These are phyloP conservation scores for Pyronema omphalodes DNA, from an alignment of 495 filamentous ascomycete species.

Conservation along the genomic window DNA sequence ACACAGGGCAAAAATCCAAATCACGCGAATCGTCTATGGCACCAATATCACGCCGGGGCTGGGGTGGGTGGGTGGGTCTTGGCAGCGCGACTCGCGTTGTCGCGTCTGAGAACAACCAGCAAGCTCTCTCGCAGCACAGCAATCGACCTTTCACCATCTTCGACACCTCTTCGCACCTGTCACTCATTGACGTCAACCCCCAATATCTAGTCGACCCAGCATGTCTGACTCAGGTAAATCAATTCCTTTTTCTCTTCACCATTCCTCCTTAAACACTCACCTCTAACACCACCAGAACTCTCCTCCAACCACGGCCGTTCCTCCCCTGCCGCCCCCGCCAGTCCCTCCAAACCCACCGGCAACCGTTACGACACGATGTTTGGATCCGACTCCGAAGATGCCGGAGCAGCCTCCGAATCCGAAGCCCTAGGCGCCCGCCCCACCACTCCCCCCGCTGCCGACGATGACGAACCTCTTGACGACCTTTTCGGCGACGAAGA, in stretches of 20 bases:
- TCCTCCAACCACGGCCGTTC: background rate
- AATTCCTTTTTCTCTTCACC: background rate
- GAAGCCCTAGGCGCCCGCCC: conserved; percentile 3
- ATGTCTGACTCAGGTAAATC: background rate
- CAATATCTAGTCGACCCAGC: background rate
- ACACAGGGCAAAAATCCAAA: too few relatives aligned
- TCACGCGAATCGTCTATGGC: too few relatives aligned
- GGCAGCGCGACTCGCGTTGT: too few relatives aligned
- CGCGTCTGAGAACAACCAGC: too few relatives aligned
- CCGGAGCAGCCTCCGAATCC: background rate
- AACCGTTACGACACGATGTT: conserved; percentile 25
- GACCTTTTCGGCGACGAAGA: conserved; percentile 27
- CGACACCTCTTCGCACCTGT: too few relatives aligned
- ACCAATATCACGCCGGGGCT: too few relatives aligned
- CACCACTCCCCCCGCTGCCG: conserved; percentile 9
- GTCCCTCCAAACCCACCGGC: conserved; percentile 19
- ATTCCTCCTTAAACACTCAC: background rate
- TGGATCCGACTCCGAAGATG: conserved; percentile 20
- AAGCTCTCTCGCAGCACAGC: too few relatives aligned
- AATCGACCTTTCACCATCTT: too few relatives aligned
- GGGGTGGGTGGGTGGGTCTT: too few relatives aligned
- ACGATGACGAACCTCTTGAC: conserved; percentile 26
- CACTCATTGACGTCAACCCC: too few relatives aligned
- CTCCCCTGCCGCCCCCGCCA: conserved; percentile 2
- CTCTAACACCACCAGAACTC: background rate